phyloP scores from a whole-genome alignment of 495 filamentous ascomycete genomes.

The Ascobolus immersus region DNA sequence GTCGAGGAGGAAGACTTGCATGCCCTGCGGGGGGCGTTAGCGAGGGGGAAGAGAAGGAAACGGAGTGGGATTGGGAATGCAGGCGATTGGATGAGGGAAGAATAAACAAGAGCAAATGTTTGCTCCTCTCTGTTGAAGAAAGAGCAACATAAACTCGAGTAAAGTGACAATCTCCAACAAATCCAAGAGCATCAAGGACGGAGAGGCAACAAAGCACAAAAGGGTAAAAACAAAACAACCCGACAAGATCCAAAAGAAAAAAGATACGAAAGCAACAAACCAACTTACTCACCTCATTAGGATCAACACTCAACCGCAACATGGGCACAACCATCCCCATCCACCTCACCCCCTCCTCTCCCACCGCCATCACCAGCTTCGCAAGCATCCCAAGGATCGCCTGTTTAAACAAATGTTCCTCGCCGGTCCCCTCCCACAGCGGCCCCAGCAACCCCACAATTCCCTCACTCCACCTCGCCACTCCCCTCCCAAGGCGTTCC shows the following conservation, averaged over 20 bases:
- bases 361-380: conserved; percentile 54
- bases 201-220: no score
- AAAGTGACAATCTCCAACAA: no score
- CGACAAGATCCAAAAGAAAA: no score
- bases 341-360: conserved; percentile 41
- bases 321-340: conserved; percentile 52
- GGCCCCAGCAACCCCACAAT: conserved; percentile 58
- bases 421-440: conserved; percentile 59
- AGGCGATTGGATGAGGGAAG: neutral
- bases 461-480: conserved; percentile 48
- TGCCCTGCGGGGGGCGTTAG: conserved; percentile 22
- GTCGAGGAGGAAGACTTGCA: conserved; percentile 63
- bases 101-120: neutral
- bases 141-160: neutral
- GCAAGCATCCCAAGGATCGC: conserved; percentile 61
- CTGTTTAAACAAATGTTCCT: conserved; percentile 75
- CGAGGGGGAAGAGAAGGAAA: no score
- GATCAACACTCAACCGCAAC: conserved; percentile 49
- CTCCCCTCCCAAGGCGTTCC: conserved; percentile 46
- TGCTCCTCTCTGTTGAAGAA: neutral
- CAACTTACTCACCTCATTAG: conserved; percentile 42
- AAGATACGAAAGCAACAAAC: no score
- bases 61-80: no score
- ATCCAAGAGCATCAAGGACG: no score
- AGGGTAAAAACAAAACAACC: no score